Conservation (phyloP, 495 filamentous ascomycete genomes). For the Penicillium simplicissimum region DNA sequence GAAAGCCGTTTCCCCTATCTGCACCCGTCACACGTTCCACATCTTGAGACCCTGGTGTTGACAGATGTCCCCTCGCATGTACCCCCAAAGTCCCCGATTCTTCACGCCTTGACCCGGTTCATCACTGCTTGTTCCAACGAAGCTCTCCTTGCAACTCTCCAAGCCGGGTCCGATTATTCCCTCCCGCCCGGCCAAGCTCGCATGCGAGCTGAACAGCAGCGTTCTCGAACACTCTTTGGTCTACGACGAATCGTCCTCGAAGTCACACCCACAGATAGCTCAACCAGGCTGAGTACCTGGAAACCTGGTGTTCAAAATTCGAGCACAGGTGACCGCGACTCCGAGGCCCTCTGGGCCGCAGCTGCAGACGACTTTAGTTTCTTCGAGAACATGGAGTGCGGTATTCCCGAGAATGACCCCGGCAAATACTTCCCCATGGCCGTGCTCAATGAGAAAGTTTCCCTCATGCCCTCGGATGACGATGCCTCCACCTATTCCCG, state of each 20-base stretch:
- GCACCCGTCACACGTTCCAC: conserved; percentile 58
- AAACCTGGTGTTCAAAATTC: conserved; percentile 49
- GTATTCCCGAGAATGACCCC: conserved; percentile 48
- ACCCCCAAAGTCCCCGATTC: conserved; percentile 40
- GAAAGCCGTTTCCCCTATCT: conserved; percentile 45
- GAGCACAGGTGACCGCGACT: conserved; percentile 61
- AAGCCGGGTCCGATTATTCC: conserved; percentile 53
- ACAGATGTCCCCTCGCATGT: conserved; percentile 61
- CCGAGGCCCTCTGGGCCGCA: conserved; percentile 61
- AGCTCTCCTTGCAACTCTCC: conserved; percentile 53
- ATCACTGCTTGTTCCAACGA: conserved; percentile 63
- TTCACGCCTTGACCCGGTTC: conserved; percentile 54
- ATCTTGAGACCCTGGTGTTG: conserved; percentile 56
- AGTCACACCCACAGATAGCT: conserved; percentile 43
- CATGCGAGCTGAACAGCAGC: conserved; percentile 42
- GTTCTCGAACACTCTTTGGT: conserved; percentile 51
- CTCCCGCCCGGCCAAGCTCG: conserved; percentile 50
- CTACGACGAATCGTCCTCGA: conserved; percentile 59
- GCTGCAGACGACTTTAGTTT: conserved; percentile 64
- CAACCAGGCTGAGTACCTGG: conserved; percentile 33
- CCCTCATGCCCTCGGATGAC: conserved; percentile 38
- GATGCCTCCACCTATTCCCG: conserved; percentile 22
- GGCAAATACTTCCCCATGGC: conserved; percentile 49
- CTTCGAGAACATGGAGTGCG: conserved; percentile 62
- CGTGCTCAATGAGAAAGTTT: conserved; percentile 45